These are phyloP conservation scores for Dendryphion nanum DNA, from an alignment of 2,329 filamentous ascomycete genomes.

Conservation along the genomic window DNA sequence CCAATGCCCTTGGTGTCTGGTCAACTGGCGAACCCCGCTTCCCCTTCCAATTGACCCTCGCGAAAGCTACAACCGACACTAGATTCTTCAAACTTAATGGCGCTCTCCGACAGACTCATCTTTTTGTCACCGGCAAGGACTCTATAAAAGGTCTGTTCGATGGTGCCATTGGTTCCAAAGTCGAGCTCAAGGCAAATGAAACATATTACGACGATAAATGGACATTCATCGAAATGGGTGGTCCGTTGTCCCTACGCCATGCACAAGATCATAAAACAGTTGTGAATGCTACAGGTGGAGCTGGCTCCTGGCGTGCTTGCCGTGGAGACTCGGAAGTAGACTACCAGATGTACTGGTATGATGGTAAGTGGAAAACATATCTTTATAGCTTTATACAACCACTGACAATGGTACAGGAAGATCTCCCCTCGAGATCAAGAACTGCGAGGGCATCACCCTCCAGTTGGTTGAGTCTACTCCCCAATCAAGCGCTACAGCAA, in stretches of 20 bases:
- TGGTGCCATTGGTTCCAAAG: constrained; percentile 1
- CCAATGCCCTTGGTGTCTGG: constrained; percentile 8
- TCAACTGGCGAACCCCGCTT: constrained; percentile 6
- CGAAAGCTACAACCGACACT: background rate
- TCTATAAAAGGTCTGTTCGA: constrained; percentile 5
- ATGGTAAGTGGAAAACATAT: constrained; percentile 4
- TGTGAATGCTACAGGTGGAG: constrained; percentile 1
- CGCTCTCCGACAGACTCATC: constrained; percentile 2
- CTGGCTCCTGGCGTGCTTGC: constrained; percentile 7
- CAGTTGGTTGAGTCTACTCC: constrained; percentile 2
- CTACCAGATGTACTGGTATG: constrained; percentile 10
- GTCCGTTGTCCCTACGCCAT: background rate
- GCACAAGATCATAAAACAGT: constrained; percentile 3
- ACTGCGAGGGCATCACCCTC: constrained; percentile 6
- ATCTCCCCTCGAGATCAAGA: constrained; percentile 5
- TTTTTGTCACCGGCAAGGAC: constrained; percentile 3
- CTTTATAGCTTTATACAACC: background rate
- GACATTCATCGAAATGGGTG: background rate
- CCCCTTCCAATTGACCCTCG: constrained; percentile 7
- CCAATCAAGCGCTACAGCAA: background rate
- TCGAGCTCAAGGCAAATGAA: background rate
- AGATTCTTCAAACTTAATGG: constrained; percentile 5
- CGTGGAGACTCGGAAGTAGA: constrained; percentile 3
- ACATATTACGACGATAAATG: constrained; percentile 2
- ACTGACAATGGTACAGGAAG: constrained; percentile 3